Evolutionary conservation across 176 grass and related monocot species (phyloP).

Genomic region (Lolium rigidum): DNA sequence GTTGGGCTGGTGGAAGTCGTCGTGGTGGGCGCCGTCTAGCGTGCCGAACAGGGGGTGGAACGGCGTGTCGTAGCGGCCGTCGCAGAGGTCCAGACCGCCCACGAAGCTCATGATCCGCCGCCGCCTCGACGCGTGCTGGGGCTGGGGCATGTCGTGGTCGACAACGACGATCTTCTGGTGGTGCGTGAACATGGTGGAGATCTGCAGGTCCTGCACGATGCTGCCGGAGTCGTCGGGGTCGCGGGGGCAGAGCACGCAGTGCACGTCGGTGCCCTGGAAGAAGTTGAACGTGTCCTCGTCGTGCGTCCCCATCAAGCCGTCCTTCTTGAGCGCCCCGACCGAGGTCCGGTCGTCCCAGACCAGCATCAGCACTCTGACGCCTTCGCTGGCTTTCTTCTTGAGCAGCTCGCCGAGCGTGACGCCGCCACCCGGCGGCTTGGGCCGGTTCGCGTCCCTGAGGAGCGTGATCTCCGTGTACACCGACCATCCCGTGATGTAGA

Average conservation of each 20-base stretch:
- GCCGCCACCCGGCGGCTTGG: conserved; percentile 41
- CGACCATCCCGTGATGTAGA: conserved; percentile 66
- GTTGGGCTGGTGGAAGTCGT: conserved; percentile 81
- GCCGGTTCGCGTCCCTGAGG: conserved; percentile 40
- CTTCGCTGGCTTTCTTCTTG: conserved; percentile 66
- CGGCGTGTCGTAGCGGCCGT: conserved; percentile 68
- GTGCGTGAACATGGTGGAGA: conserved; percentile 74
- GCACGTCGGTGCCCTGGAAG: conserved; percentile 57
- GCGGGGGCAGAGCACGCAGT: conserved; percentile 62
- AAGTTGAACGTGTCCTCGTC: conserved; percentile 63
- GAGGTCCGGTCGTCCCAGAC: conserved; percentile 70
- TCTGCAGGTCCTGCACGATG: conserved; percentile 71
- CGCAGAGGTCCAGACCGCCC: conserved; percentile 70
- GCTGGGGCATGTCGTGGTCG: conserved; percentile 62
- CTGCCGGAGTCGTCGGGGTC: conserved; percentile 64
- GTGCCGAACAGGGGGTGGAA: conserved; percentile 61
- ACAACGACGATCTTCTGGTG: conserved; percentile 71
- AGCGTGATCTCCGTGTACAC: conserved; percentile 67
- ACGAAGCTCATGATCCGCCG: conserved; percentile 62
- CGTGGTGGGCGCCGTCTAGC: conserved; percentile 46
- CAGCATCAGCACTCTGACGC: conserved; percentile 61
- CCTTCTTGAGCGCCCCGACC: conserved; percentile 53
- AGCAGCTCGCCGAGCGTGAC: conserved; percentile 61
- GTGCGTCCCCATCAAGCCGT: conserved; percentile 69
- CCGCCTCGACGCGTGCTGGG: neutral